Base-by-base conservation (phyloP, 192 early-diverging fungal genomes). In the Coemansia sp. region DNA sequence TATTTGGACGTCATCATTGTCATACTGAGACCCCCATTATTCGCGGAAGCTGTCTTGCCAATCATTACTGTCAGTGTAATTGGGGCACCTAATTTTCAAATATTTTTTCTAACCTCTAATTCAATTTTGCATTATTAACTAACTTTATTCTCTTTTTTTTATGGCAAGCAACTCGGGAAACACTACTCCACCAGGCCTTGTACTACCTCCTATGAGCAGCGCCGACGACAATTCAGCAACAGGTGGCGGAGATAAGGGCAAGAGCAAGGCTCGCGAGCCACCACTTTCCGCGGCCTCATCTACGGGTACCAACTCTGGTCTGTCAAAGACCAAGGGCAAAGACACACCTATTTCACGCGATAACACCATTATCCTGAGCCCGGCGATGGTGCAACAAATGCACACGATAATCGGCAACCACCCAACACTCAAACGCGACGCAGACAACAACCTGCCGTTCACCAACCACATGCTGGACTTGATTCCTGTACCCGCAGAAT, bases 381-480 rank as follows among this genome's bases (percentile, higher is more conserved):
- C 78, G 19, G 78, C 78, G 37, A 81, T 81, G 78, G 50, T 81
- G 0, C 67, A 81, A 53, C 78, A 81, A 52, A 81, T 81, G 78
- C 78, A 67, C 55, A 63, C 32, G 26, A 81, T 81, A 21, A 81
- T 81, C 28, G 63, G 72, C 30, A 81, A 81, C 74, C 78, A 81
- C 49, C 59, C 78, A 6, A 68, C 42, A 19, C 57, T 81, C 30
- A 81, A 81, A 49, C 65, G 69, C 32, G 78, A 81, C 21, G 73
- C 78, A 6, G 78, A 81, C 78, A 81, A 81, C 74, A 81, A 81
- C 57, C 65, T 81, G 23, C 78, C 78, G 9, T 81, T 81, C 46
- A 81, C 78, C 42, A 81, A 76, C 70, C 78, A 81, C 30, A 69
- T 81, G 67, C 68, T 81, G 35, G 66, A 76, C 55, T 43, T 81